phyloP scores from a whole-genome alignment of 495 filamentous ascomycete genomes.

The Daldinia childiae region DNA sequence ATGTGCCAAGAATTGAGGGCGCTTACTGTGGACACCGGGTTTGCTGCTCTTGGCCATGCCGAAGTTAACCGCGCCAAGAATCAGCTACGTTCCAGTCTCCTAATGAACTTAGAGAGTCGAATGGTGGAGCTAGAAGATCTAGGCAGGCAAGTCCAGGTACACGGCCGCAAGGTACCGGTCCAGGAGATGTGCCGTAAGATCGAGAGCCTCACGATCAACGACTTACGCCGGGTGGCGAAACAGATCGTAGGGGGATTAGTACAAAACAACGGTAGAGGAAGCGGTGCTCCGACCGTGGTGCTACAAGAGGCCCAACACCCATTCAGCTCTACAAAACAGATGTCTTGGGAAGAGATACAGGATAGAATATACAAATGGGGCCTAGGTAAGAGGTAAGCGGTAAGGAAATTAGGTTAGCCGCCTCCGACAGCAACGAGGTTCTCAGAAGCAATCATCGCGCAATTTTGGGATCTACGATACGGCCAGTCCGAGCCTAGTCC shows the following conservation, averaged over 20 bases:
- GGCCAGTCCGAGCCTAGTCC: constrained; percentile 6
- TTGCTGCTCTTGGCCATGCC: constrained; percentile 69
- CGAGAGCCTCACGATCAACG: constrained; percentile 78
- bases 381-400: constrained; percentile 64
- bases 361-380: constrained; percentile 84
- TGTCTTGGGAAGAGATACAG: constrained; percentile 91
- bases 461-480: constrained; percentile 7
- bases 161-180: constrained; percentile 88
- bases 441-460: background rate
- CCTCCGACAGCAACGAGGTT: background rate
- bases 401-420: background rate
- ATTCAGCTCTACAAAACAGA: constrained; percentile 60
- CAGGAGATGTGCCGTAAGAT: constrained; percentile 93
- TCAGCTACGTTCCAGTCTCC: constrained; percentile 85
- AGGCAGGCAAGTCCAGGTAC: constrained; percentile 93
- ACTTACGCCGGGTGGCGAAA: constrained; percentile 85
- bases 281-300: constrained; percentile 92
- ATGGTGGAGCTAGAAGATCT: constrained; percentile 99
- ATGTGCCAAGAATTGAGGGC: constrained; percentile 90
- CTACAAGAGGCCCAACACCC: constrained; percentile 79
- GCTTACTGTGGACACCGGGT: constrained; percentile 76
- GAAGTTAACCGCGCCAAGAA: constrained; percentile 99
- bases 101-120: constrained; percentile 97
- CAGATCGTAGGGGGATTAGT: constrained; percentile 81
- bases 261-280: constrained; percentile 78